phyloP scores from a whole-genome alignment of 306 rosid species.

The Styphnolobium japonicum region DNA sequence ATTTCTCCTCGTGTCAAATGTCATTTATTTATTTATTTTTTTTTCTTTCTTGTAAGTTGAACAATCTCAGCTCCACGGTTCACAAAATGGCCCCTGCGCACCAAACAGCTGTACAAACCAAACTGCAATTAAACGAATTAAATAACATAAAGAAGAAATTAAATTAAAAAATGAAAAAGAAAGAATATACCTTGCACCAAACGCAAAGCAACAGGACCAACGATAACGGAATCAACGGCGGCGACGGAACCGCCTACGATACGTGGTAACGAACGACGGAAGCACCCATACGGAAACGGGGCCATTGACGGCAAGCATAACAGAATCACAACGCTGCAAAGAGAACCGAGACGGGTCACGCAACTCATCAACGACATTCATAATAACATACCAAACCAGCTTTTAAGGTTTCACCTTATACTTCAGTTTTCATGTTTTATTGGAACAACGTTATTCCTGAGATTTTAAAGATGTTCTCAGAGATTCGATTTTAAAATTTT shows the following conservation, averaged over 20 bases:
- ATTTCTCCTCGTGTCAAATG: constrained; percentile 4
- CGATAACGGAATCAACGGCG: constrained; percentile 27
- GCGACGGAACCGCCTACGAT: constrained; percentile 44
- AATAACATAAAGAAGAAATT: background rate
- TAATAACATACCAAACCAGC: background rate
- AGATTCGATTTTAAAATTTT: background rate
- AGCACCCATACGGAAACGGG: background rate
- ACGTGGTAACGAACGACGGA: constrained; percentile 2
- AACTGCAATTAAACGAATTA: constrained; percentile 13
- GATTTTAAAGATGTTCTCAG: background rate
- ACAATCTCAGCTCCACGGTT: background rate
- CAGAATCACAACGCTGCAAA: constrained; percentile 36
- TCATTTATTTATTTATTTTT: too few species aligned
- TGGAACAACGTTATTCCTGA: too few species aligned
- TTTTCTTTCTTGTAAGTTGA: background rate
- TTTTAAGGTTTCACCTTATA: background rate
- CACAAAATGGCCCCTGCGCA: too few species aligned
- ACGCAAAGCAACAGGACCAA: constrained; percentile 19
- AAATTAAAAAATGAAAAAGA: background rate
- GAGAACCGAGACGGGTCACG: constrained; percentile 24
- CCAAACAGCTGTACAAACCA: background rate
- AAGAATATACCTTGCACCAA: constrained; percentile 41
- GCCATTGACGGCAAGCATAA: constrained; percentile 34
- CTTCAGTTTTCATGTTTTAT: too few species aligned
- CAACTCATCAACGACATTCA: background rate